These are phyloP conservation scores for Rubia peregrina DNA, from an alignment of 305 asterid species.

Conservation along the genomic window DNA sequence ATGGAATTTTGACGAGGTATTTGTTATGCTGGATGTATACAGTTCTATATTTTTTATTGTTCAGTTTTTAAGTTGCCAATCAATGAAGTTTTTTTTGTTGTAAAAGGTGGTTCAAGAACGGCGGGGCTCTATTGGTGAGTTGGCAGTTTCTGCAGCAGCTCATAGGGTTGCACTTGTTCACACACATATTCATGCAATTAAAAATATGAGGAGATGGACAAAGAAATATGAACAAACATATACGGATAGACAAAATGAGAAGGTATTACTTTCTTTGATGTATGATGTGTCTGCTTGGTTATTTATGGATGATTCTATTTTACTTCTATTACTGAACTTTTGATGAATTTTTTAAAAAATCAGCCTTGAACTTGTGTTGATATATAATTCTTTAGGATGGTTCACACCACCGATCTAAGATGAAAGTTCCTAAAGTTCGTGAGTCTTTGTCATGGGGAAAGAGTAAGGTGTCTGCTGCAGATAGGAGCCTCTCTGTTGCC, in stretches of 20 bases:
- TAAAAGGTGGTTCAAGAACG: conserved; percentile 85
- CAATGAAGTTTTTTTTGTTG: conserved; percentile 6
- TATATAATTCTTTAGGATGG: conserved; percentile 31
- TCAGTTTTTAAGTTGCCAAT: background rate
- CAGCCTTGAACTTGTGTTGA: background rate
- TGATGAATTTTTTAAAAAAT: no score
- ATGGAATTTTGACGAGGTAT: conserved; percentile 62
- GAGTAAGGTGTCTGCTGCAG: conserved; percentile 48
- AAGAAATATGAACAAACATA: conserved; percentile 34
- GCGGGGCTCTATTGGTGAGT: conserved; percentile 81
- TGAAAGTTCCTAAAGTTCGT: conserved; percentile 71
- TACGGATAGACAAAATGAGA: conserved; percentile 33
- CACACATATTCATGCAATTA: conserved; percentile 89
- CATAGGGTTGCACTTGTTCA: conserved; percentile 61
- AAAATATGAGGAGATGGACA: conserved; percentile 47
- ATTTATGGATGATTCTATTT: background rate
- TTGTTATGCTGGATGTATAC: background rate
- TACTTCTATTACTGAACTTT: background rate
- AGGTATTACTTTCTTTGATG: conserved; percentile 32
- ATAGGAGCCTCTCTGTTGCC: conserved; percentile 61
- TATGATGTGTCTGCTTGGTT: background rate
- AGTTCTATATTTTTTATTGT: background rate
- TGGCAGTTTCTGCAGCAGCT: conserved; percentile 87
- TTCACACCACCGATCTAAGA: conserved; percentile 37
- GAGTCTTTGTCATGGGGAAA: conserved; percentile 85